These are phyloP conservation scores for Ogataea glucozyma DNA, from an alignment of 805 yeast genomes.

Conservation along the genomic window DNA sequence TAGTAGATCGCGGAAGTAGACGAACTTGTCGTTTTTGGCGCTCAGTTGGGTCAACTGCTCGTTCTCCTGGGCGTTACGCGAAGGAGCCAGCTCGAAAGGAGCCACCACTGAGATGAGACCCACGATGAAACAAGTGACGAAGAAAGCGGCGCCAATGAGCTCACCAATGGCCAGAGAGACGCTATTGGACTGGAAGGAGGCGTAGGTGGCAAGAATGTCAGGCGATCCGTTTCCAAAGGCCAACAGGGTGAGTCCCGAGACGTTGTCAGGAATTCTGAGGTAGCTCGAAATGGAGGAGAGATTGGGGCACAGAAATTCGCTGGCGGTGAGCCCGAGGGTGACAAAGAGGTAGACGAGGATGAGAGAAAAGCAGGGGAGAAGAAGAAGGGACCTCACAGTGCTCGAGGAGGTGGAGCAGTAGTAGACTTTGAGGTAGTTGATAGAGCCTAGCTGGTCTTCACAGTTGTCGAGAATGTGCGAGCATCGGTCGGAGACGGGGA, in stretches of 20 bases:
- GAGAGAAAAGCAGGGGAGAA: slow-evolving; percentile 23
- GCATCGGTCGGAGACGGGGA: slow-evolving; percentile 32
- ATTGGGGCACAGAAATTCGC: slow-evolving; percentile 83
- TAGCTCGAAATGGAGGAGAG: slow-evolving; percentile 65
- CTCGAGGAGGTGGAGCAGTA: slow-evolving; percentile 29
- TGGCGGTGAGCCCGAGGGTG: slow-evolving; percentile 76
- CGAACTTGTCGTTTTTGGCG: slow-evolving; percentile 37
- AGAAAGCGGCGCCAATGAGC: slow-evolving; percentile 85
- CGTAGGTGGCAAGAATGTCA: slow-evolving; percentile 81
- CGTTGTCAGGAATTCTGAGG: slow-evolving; percentile 69
- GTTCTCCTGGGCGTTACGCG: slow-evolving; percentile 5
- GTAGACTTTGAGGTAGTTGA: slow-evolving; percentile 33
- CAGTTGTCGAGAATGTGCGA: slow-evolving; percentile 31
- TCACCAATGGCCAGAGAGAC: slow-evolving; percentile 85
- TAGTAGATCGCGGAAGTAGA: slow-evolving; percentile 61
- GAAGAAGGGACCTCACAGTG: slow-evolving; percentile 16
- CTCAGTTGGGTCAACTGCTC: slow-evolving; percentile 11
- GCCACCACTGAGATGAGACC: slow-evolving; percentile 73
- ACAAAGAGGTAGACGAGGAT: slow-evolving; percentile 49
- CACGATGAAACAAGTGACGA: slow-evolving; percentile 74
- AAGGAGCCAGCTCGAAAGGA: slow-evolving; percentile 55
- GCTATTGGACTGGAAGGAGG: slow-evolving; percentile 69
- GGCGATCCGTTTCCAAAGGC: slow-evolving; percentile 95
- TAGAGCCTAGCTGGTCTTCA: slow-evolving; percentile 28
- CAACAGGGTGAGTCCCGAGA: slow-evolving; percentile 84